Base-by-base conservation (phyloP, 768 basidiomycete species). In the Mycena chlorophos region DNA sequence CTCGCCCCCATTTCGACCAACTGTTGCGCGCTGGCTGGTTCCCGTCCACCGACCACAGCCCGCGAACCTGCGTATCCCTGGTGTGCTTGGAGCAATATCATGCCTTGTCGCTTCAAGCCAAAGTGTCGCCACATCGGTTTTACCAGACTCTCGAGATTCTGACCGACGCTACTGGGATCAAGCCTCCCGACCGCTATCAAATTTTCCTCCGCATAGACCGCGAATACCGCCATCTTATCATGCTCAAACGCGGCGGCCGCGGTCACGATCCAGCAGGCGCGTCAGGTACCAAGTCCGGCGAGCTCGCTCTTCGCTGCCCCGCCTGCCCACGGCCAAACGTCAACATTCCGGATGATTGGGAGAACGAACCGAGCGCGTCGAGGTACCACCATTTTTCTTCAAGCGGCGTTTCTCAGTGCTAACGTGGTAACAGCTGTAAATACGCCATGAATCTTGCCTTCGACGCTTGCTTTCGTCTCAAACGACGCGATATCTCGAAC, bases 381-480 rank as follows among this genome's bases (percentile, higher is more conserved):
- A n/a, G n/a, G n/a, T n/a, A n/a, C n/a, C n/a, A n/a, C n/a, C n/a
- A 37, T 37, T 37, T 37, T 37, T n/a, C 34, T 37, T 10, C 10
- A 10, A 37, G 10, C 12, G 34, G 34, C 10, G 34, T 10, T 37
- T 37, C 34, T 37, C n/a, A 37, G 12, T 37, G 10, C 10, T n/a
- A 10, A 10, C n/a, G 34, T n/a, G 12, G 34, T 59, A 22, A 28
- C 58, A 30, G 8, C 14, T 28, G 37, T 19, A 31, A 22, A 37
- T 50, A 34, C 43, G 38, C 30, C 16, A 2, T 60, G 22, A 42
- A 59, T 23, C 13, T 66, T n/a, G 49, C 58, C 10, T 38, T 67
- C 26, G 65, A 65, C 55, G 63, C 67, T 5, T 63, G 66, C 31
- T 69, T 66, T 49, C 60, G 58, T 1, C 29, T 68, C 29, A 67